Base-by-base conservation (phyloP, 495 filamentous ascomycete genomes). In the Cenococcum geophilum region DNA sequence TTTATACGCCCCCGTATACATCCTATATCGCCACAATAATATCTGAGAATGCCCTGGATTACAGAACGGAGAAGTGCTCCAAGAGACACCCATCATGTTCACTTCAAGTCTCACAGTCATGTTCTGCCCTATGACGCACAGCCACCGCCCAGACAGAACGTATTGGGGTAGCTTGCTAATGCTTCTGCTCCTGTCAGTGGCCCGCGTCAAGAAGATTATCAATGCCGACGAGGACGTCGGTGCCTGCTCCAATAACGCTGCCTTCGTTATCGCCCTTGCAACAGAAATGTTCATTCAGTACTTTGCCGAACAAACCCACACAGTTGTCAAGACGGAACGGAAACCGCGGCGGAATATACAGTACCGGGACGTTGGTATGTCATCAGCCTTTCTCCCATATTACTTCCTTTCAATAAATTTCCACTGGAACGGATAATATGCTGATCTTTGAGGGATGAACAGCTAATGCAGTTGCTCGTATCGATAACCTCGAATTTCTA, bases 241-340 rank as follows among this genome's bases (percentile, higher is more conserved):
- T 61, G 80, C 84, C 71, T 92, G 89, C 72, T 95, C 91, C 43
- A 95, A 89, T 71, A 95, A 92, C 62, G 92, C 91, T 59, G 89
- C 91, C n/a, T 96, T 97, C 74, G 85, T 91, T 55, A 91, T 97
- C 66, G 91, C 92, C 12, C 80, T 95, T 57, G 93, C 93, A 55
- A 90, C 93, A 11, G 93, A 97, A 74, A 86, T 96, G 84, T 98
- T 98, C 79, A 88, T 98, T 63, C 89, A 95, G 70, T 86, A 97
- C 71, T 81, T 98, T 36, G 85, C 89, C 25, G 82, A 85, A 61
- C 89, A 95, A 75, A 88, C 83, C 27, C 82, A 95, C 67, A 91
- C 90, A 69, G 88, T 95, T 71, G 88, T 93, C 60, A 91, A 91
- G 63, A 81, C 89, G 4, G 93, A 97, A 72, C 80, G 86, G 58